A percentile compares a stretch with the other conserved stretches of the same genome.
These are phyloP conservation scores for Mycena indigotica DNA, from an alignment of 768 basidiomycete species.

Conservation along the genomic window DNA sequence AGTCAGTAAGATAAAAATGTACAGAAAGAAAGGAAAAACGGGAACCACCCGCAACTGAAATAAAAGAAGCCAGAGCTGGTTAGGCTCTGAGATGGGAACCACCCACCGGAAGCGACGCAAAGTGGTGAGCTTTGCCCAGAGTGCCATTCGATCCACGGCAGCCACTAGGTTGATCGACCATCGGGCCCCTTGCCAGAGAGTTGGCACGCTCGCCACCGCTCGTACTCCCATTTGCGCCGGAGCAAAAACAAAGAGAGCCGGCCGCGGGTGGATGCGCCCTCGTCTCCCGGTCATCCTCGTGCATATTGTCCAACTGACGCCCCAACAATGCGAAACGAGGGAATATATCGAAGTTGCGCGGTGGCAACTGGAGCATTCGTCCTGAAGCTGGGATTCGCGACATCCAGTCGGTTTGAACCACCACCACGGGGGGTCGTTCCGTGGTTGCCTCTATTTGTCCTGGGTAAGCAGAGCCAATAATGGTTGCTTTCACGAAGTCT, in stretches of 20 bases:
- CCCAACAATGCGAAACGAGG: neutral
- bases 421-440: neutral
- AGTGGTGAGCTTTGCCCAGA: conserved; percentile 1
- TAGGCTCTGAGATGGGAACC: conserved; percentile 3
- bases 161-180: too few relatives aligned
- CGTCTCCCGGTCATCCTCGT: conserved; percentile 4
- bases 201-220: conserved; percentile 1
- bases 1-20: too few relatives aligned
- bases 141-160: too few relatives aligned
- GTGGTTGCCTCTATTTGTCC: neutral
- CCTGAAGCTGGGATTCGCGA: neutral
- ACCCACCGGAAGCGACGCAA: neutral
- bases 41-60: conserved; percentile 5
- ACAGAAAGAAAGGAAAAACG: neutral
- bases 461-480: too few relatives aligned
- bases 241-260: conserved; percentile 1
- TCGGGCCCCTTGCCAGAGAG: conserved; percentile 1
- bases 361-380: neutral
- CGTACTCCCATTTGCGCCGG: conserved; percentile 3
- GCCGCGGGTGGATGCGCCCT: neutral
- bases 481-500: neutral
- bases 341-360: neutral
- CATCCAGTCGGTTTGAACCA: neutral
- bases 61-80: conserved; percentile 1
- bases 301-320: conserved; percentile 1